A percentile compares a stretch with the other conserved stretches of the same genome.
phyloP scores from a whole-genome alignment of 2,329 filamentous ascomycete genomes.

The Phyllosticta paracitricarpa region DNA sequence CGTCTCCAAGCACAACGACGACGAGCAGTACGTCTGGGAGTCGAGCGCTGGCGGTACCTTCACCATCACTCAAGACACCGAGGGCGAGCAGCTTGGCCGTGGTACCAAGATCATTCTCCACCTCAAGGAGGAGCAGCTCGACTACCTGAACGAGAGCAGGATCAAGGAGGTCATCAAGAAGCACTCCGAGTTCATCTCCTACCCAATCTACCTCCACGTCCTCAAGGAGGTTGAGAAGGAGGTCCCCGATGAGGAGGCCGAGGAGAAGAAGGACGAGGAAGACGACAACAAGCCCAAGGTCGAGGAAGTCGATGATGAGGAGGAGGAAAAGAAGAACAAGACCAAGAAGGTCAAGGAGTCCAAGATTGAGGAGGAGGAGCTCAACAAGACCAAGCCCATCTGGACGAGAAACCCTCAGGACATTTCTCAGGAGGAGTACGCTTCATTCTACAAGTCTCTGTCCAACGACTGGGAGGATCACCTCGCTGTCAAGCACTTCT shows the following conservation, averaged over 20 bases:
- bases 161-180: slow-evolving; percentile 99
- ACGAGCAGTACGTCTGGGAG: slow-evolving; percentile 99
- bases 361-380: slow-evolving; percentile 97
- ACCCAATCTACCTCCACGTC: slow-evolving; percentile 99
- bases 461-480: slow-evolving; percentile 99
- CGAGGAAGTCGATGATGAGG: slow-evolving; percentile 80
- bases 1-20: slow-evolving; percentile 98
- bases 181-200: slow-evolving; percentile 99
- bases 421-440: slow-evolving; percentile 94
- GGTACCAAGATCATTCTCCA: slow-evolving; percentile 98
- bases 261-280: slow-evolving; percentile 60
- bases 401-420: slow-evolving; percentile 97
- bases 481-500: slow-evolving; percentile 99
- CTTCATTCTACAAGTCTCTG: slow-evolving; percentile 98
- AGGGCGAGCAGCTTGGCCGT: slow-evolving; percentile 82
- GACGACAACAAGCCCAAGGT: slow-evolving; percentile 95
- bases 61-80: slow-evolving; percentile 81
- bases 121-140: slow-evolving; percentile 97
- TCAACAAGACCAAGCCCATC: slow-evolving; percentile 99
- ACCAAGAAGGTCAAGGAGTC: slow-evolving; percentile 99
- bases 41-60: slow-evolving; percentile 96
- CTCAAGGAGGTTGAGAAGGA: slow-evolving; percentile 98
- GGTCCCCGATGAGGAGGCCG: slow-evolving; percentile 90
- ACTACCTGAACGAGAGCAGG: slow-evolving; percentile 97
- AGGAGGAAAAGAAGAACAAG: slow-evolving; percentile 88